Base-by-base conservation (phyloP, 163 green algal species). In the Chlorella variabilis region DNA sequence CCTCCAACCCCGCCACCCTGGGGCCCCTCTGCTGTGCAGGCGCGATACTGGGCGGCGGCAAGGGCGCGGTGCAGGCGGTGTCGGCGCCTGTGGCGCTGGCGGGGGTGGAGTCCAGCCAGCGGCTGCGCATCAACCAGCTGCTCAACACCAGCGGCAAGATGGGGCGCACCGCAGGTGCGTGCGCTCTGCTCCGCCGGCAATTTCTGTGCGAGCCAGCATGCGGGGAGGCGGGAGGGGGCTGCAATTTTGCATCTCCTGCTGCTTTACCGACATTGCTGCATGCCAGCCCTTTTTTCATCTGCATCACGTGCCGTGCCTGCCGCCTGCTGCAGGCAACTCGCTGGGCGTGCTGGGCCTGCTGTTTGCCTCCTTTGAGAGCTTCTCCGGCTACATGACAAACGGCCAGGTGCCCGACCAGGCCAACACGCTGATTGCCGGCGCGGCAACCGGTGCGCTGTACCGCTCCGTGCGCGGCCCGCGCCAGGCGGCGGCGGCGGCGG, bases 341-440 rank as follows among this genome's bases (percentile, higher is more conserved):
- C 87, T 93, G 33, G 93, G 94, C 31, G 91, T 95, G 42, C 73
- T 98, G 9, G 94, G 93, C 38, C 83, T 98, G 23, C 93, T 94
- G 77, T 98, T 97, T 82, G 86, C 92, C 1, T 80, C 65, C 27
- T 88, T 83, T 7, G 94, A 98, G 76, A 92, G 84, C 67, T 84
- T 92, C n/a, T 69, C 93, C 0, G 82, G 81, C 18, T 87, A 93
- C 69, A 41, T 89, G 25, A 84, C 79, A 54, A 88, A 93, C 83
- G 86, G 85, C 18, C 65, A 74, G 27, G 20, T 91, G 18, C 90
- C 92, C 7, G 90, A 93, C 39, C 81, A 88, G 21, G 71, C 80
- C 25, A 84, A 84, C 74, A 94, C 92, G 31, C 58, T 95, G 18
- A 87, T 66, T 34, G 86, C 93, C 80, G 93, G 93, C 31, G 92